Evolutionary conservation across 225 moss, liverwort and hornwort genomes (phyloP).

Genomic region (Sphagnum contortum): DNA sequence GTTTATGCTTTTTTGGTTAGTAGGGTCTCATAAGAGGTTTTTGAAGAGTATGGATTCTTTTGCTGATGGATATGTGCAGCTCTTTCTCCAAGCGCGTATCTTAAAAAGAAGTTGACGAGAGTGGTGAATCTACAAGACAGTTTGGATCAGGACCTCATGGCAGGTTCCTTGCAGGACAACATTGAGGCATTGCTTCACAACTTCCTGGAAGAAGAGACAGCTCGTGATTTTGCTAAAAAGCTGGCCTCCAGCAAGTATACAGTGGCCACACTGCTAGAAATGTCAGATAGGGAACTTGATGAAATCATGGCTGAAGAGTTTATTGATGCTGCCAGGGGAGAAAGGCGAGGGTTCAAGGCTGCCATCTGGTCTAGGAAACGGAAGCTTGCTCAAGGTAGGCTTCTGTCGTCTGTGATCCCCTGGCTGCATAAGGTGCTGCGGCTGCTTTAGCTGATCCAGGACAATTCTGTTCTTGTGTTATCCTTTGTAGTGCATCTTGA

Average conservation of each 20-base stretch:
- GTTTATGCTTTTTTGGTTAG: too few relatives aligned
- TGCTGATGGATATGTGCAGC: conserved; percentile 16
- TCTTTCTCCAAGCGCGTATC: conserved; percentile 35
- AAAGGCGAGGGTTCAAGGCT: conserved; percentile 55
- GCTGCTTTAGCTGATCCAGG: too few relatives aligned
- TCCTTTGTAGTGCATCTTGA: too few relatives aligned
- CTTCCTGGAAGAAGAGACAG: conserved; percentile 55
- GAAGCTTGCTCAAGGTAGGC: conserved; percentile 43
- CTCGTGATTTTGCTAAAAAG: conserved; percentile 45
- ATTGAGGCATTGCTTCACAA: conserved; percentile 50
- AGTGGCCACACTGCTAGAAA: conserved; percentile 49
- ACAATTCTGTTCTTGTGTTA: too few relatives aligned
- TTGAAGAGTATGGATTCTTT: too few relatives aligned
- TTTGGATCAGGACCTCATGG: conserved; percentile 41
- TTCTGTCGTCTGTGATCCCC: too few relatives aligned
- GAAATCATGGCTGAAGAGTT: conserved; percentile 60
- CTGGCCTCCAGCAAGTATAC: conserved; percentile 60
- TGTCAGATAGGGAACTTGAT: conserved; percentile 60
- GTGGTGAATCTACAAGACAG: conserved; percentile 44
- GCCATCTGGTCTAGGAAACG: conserved; percentile 59
- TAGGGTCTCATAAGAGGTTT: too few relatives aligned
- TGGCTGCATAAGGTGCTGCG: too few relatives aligned
- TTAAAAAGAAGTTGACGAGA: conserved; percentile 54
- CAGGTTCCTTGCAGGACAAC: conserved; percentile 45
- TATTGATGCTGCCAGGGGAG: conserved; percentile 54